These are phyloP conservation scores for Dalbergia oliveri DNA, from an alignment of 306 rosid genomes.

Conservation along the genomic window DNA sequence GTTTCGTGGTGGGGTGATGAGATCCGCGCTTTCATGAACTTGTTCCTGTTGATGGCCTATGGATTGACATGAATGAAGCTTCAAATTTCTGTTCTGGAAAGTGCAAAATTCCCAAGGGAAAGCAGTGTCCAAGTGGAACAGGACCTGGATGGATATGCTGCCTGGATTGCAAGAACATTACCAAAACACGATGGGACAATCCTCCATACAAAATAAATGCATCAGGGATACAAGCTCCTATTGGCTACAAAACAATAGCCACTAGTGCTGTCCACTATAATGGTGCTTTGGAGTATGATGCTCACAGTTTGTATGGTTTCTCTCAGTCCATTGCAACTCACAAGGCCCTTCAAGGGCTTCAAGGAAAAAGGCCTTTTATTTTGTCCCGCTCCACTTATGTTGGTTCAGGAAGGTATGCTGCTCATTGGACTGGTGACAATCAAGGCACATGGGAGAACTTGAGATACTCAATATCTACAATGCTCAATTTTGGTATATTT, in stretches of 20 bases:
- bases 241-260: constrained; percentile 93
- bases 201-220: constrained; percentile 98
- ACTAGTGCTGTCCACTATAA: constrained; percentile 94
- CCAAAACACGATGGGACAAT: constrained; percentile 89
- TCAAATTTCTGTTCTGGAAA: constrained; percentile 93
- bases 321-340: constrained; percentile 87
- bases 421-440: constrained; percentile 99
- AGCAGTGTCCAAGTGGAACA: constrained; percentile 69
- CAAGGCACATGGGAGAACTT: constrained; percentile 89
- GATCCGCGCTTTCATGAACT: constrained; percentile 93
- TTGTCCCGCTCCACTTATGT: constrained; percentile 89
- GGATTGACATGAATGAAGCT: constrained; percentile 98
- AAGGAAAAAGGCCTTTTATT: constrained; percentile 90
- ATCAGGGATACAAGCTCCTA: constrained; percentile 79
- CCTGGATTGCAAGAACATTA: constrained; percentile 92
- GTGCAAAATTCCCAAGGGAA: constrained; percentile 79
- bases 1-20: constrained; percentile 96
- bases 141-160: constrained; percentile 95
- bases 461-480: constrained; percentile 84
- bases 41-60: constrained; percentile 91
- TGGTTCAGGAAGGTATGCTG: constrained; percentile 89
- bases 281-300: constrained; percentile 91
- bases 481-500: constrained; percentile 93
- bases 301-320: constrained; percentile 95
- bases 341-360: constrained; percentile 80